Conservation (phyloP, 2,329 filamentous ascomycete genomes). For the Coccinonectria pachysandricola region DNA sequence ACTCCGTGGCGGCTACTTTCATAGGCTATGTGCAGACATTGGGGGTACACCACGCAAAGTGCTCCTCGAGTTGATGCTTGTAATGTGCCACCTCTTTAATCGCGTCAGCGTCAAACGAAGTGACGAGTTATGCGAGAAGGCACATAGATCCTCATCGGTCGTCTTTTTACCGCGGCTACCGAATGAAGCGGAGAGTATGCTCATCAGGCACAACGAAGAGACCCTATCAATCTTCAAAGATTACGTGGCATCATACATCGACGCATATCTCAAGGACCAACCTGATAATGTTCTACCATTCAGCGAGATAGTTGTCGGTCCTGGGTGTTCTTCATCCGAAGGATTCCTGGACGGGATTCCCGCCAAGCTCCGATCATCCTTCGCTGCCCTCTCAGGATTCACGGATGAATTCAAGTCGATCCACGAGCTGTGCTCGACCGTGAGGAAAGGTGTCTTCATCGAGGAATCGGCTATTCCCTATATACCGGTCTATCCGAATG, state of each 20-base stretch:
- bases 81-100: constrained; percentile 61
- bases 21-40: constrained; percentile 48
- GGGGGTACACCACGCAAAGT: constrained; percentile 37
- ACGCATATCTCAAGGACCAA: constrained; percentile 45
- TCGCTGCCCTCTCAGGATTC: constrained; percentile 61
- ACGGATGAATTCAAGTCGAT: constrained; percentile 54
- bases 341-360: constrained; percentile 7
- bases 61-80: constrained; percentile 52
- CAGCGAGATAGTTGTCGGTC: constrained; percentile 37
- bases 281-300: constrained; percentile 50
- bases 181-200: constrained; percentile 40
- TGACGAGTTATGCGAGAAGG: constrained; percentile 34
- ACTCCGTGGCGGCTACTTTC: constrained; percentile 60
- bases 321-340: constrained; percentile 5
- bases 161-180: constrained; percentile 58
- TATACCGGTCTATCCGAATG: constrained; percentile 49
- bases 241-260: constrained; percentile 60
- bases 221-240: constrained; percentile 55
- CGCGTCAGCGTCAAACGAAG: constrained; percentile 40
- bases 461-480: constrained; percentile 65
- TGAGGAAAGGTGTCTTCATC: constrained; percentile 60
- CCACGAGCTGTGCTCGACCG: constrained; percentile 55
- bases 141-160: constrained; percentile 49
- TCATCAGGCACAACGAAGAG: constrained; percentile 53
- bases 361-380: constrained; percentile 51